Percentiles rank a stretch among this genome's conserved stretches.
phyloP scores from a whole-genome alignment of 2,329 filamentous ascomycete species.

The Ophiostoma sp. region DNA sequence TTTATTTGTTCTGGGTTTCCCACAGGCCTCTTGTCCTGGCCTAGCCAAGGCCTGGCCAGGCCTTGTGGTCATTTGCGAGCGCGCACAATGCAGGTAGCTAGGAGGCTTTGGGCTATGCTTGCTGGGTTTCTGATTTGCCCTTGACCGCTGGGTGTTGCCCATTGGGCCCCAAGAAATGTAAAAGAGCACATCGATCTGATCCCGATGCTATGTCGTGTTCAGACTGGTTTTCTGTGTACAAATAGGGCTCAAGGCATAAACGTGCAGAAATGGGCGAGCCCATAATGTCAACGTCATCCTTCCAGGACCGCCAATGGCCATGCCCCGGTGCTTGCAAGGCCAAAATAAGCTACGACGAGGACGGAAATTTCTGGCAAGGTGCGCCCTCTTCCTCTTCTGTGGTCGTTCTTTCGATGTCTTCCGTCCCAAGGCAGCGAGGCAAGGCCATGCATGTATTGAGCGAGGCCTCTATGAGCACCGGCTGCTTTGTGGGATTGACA shows the following conservation, averaged over 20 bases:
- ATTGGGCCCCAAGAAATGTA: background rate
- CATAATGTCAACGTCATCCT: background rate
- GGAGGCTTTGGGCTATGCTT: background rate
- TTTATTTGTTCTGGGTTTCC: background rate
- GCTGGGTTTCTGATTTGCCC: background rate
- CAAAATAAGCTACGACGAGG: background rate
- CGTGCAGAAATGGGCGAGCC: background rate
- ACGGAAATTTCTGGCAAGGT: background rate
- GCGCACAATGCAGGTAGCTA: background rate
- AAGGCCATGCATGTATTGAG: background rate
- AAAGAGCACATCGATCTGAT: background rate
- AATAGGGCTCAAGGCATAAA: background rate
- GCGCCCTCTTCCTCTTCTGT: background rate
- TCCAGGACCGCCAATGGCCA: background rate
- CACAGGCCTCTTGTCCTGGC: background rate
- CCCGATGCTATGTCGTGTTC: background rate
- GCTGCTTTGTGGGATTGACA: no score
- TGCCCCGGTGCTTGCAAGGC: background rate
- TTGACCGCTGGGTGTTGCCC: background rate
- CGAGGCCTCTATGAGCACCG: background rate
- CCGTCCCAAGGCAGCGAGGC: background rate
- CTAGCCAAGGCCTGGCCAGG: background rate
- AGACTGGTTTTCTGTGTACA: background rate
- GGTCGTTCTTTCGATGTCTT: background rate
- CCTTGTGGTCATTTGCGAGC: background rate